Evolutionary conservation across 164 flowering plant species (phyloP), one percentile per base, ranked within the genome.

Genomic region (Kingdonia uniflora): DNA sequence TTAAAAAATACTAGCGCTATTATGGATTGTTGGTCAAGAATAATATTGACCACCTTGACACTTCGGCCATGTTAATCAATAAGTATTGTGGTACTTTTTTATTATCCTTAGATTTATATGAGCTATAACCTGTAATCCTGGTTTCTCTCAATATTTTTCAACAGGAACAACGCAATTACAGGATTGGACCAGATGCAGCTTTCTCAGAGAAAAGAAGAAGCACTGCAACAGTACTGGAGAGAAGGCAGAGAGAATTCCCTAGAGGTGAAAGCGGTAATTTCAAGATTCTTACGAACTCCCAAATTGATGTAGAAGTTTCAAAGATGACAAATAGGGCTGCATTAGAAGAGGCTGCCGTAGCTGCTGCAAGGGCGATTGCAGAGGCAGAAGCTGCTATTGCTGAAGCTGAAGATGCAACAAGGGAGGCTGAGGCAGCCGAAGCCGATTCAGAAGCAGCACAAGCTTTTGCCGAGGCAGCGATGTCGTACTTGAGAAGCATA

Each of bases 381-480:
- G 92, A 77, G 68, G 97, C 97, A 57, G 97, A 91, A 72, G 74
- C 75, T 48, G 95, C 95, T 57, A 77, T 87, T 64, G 85, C 85
- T 37, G 95, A 83, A 64, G 96, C 96, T 58, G 89, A 80, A 74
- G 78, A 76, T 59, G 96, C 97, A 17, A 89, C 84, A 54, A 75
- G 79, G 62, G 87, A 85, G 65, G 97, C 97, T 44, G 96, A 91
- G 62, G 80, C 69, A 55, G 89, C 89, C 13, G 97, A 90, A 68
- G 96, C 87, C 45, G 95, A 83, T 66, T 95, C 97, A 19, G 95
- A 87, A 68, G 92, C 90, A 41, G 92, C 96, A 29, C 78, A 81
- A 61, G 83, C 88, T 59, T 85, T 85, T 73, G 95, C 92, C 25
- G 85, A 81, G 54, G 96, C 92, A 39, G 97, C 96, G 41, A 58